A percentile compares a stretch with the other conserved stretches of the same genome.
phyloP scores from a whole-genome alignment of 2,329 filamentous ascomycete species.

The Colletotrichum musae region DNA sequence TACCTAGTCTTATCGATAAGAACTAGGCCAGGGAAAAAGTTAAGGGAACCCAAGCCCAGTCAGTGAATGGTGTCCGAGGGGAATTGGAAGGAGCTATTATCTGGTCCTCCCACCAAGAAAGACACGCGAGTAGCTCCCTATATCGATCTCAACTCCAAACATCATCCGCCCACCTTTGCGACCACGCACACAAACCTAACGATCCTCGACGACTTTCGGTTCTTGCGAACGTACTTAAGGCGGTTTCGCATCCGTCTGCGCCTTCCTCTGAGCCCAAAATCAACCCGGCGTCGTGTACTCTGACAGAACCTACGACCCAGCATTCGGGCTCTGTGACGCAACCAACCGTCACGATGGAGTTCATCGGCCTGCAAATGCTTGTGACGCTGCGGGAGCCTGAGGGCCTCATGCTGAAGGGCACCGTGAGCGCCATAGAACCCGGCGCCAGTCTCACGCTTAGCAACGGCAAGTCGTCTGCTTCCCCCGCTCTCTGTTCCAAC shows the following conservation, averaged over 20 bases:
- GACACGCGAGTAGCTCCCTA: slow-evolving; percentile 25
- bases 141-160: slow-evolving; percentile 11
- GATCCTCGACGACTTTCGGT: slow-evolving; percentile 16
- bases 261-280: background rate
- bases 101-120: slow-evolving; percentile 29
- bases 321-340: slow-evolving; percentile 30
- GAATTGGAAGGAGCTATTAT: slow-evolving; percentile 33
- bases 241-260: background rate
- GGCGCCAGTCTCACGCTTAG: slow-evolving; percentile 78
- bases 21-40: slow-evolving; percentile 33
- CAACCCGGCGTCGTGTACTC: slow-evolving; percentile 14
- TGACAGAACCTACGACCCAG: slow-evolving; percentile 25
- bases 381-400: slow-evolving; percentile 79
- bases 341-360: slow-evolving; percentile 68
- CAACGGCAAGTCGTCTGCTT: slow-evolving; percentile 70
- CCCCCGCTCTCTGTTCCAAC: background rate
- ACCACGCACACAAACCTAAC: background rate
- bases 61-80: slow-evolving; percentile 32
- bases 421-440: slow-evolving; percentile 77
- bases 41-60: slow-evolving; percentile 38
- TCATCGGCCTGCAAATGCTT: slow-evolving; percentile 82
- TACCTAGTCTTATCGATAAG: slow-evolving; percentile 37
- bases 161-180: slow-evolving; percentile 7
- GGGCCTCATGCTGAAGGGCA: slow-evolving; percentile 76
- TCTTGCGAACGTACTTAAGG: background rate